Conservation (phyloP, 495 filamentous ascomycete genomes). For the Coniosporium apollinis region DNA sequence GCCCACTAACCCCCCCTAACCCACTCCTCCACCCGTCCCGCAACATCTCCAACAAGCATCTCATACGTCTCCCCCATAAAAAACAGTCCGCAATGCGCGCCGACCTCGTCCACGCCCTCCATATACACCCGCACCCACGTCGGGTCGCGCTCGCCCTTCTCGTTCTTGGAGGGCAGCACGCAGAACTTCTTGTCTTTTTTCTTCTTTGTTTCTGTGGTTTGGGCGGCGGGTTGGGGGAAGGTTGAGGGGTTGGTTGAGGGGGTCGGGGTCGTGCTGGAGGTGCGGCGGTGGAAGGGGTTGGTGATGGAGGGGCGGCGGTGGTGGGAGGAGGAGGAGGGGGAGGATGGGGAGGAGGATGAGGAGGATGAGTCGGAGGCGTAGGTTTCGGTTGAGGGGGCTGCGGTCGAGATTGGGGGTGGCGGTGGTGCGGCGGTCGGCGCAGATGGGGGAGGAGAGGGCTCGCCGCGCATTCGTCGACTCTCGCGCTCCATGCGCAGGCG, state of each 20-base stretch:
- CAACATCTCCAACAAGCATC: slow-evolving; percentile 57
- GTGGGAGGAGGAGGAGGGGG: too few relatives aligned
- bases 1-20: slow-evolving; percentile 35
- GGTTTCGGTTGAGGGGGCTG: neutral
- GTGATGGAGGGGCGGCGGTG: neutral
- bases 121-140: slow-evolving; percentile 66
- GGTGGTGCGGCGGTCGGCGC: neutral
- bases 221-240: neutral
- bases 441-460: slow-evolving; percentile 2
- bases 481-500: slow-evolving; percentile 9
- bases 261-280: slow-evolving; percentile 1
- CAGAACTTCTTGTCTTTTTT: slow-evolving; percentile 49
- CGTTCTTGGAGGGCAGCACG: slow-evolving; percentile 39
- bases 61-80: slow-evolving; percentile 53
- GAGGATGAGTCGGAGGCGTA: slow-evolving; percentile 5
- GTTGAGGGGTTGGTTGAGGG: neutral
- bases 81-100: slow-evolving; percentile 73
- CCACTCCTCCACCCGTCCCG: slow-evolving; percentile 53
- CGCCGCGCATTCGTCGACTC: slow-evolving; percentile 8
- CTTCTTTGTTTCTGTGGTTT: slow-evolving; percentile 11
- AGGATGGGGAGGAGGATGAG: too few relatives aligned
- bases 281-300: neutral
- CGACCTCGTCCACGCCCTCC: slow-evolving; percentile 69
- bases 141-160: slow-evolving; percentile 36
- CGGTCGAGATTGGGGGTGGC: neutral